A percentile compares a stretch with the other conserved stretches of the same genome.
Conservation (phyloP, 2,329 filamentous ascomycete genomes). For the Drechslera avenae region DNA sequence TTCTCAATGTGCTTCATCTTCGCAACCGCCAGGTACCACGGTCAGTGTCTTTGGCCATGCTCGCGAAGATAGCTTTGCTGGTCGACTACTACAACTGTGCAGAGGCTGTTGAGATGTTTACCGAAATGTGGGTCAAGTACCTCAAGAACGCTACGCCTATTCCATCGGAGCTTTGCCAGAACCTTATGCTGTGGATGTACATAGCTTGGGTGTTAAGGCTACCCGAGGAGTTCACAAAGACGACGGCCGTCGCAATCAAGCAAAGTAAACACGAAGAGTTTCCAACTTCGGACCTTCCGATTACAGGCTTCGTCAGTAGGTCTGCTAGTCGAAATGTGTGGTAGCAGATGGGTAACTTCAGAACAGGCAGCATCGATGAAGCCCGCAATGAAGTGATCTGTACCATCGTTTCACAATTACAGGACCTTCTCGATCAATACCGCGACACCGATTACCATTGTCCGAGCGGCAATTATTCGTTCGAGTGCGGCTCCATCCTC, state of each 20-base stretch:
- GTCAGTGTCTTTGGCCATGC: slow-evolving; percentile 47
- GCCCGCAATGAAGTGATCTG: too few species aligned
- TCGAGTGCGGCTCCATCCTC: too few species aligned
- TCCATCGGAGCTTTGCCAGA: slow-evolving; percentile 17
- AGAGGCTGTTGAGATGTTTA: slow-evolving; percentile 52
- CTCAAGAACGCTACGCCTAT: slow-evolving; percentile 4
- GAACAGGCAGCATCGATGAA: too few species aligned
- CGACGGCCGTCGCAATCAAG: slow-evolving; percentile 8
- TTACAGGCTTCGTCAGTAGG: too few species aligned
- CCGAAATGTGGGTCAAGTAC: slow-evolving; percentile 51
- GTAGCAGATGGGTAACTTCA: too few species aligned
- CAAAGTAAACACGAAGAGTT: too few species aligned
- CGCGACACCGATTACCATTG: too few species aligned
- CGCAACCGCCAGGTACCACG: slow-evolving; percentile 49
- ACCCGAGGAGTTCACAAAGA: slow-evolving; percentile 11
- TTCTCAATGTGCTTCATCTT: slow-evolving; percentile 55
- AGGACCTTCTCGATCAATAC: too few species aligned
- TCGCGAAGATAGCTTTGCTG: slow-evolving; percentile 54
- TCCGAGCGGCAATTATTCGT: too few species aligned
- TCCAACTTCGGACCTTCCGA: too few species aligned
- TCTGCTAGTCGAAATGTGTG: too few species aligned
- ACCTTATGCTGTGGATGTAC: slow-evolving; percentile 33
- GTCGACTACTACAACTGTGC: slow-evolving; percentile 52
- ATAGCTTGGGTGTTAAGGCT: slow-evolving; percentile 27
- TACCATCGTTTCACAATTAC: too few species aligned